phyloP scores from a whole-genome alignment of 225 moss, liverwort and hornwort species.

The Pseudoscleropodium purum region DNA sequence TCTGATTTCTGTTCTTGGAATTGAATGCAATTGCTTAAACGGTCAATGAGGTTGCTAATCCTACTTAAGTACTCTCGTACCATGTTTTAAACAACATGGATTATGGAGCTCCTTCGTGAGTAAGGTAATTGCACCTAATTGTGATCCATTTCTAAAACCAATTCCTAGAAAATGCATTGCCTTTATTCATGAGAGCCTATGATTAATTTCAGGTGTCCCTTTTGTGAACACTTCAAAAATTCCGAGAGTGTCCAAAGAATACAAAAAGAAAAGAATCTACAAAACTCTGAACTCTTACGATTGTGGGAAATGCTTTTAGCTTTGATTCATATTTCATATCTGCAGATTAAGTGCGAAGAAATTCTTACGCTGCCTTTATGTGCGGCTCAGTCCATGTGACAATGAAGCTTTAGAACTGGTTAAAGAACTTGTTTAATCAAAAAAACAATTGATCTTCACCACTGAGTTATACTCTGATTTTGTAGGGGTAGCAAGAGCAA shows the following conservation, averaged over 20 bases:
- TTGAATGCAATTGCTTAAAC: not conserved
- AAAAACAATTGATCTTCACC: no score
- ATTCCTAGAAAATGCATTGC: not conserved
- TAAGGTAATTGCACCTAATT: not conserved
- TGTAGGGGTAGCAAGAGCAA: not conserved
- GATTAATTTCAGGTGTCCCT: no score
- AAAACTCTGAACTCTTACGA: not conserved
- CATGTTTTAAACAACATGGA: not conserved
- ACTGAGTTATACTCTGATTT: not conserved
- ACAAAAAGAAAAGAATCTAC: not conserved
- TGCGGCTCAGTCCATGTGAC: not conserved
- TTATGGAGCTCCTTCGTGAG: not conserved
- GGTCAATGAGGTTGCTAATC: not conserved
- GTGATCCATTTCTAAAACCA: fast-evolving
- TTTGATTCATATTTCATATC: not conserved
- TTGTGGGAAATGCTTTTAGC: no score
- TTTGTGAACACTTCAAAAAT: not conserved
- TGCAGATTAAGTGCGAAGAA: not conserved
- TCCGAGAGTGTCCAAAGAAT: not conserved
- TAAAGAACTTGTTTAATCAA: not conserved
- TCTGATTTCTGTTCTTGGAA: not conserved
- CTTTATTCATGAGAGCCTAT: not conserved
- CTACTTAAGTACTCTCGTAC: no score
- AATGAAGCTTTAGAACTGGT: not conserved
- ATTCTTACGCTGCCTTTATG: not conserved